phyloP scores from a whole-genome alignment of 2,329 filamentous ascomycete species.

The Aspergillus hortae region DNA sequence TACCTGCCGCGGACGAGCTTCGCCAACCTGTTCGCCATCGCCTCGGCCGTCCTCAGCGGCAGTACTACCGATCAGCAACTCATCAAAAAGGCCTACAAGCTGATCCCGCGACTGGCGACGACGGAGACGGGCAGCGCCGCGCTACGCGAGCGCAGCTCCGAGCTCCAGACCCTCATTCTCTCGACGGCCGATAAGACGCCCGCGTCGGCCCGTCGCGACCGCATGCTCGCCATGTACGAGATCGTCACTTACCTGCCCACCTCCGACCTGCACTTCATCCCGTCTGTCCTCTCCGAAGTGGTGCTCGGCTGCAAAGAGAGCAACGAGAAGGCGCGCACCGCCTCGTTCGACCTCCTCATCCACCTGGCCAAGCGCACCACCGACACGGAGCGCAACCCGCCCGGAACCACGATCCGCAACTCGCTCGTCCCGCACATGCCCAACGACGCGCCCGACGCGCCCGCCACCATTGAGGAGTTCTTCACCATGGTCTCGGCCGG shows the following conservation, averaged over 20 bases:
- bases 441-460: constrained; percentile 68
- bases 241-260: constrained; percentile 75
- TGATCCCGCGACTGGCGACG: constrained; percentile 84
- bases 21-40: constrained; percentile 78
- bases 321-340: constrained; percentile 87
- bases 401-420: constrained; percentile 75
- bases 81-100: constrained; percentile 98
- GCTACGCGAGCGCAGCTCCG: constrained; percentile 67
- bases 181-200: constrained; percentile 79
- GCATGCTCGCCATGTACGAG: constrained; percentile 75
- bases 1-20: constrained; percentile 90
- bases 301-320: constrained; percentile 97
- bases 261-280: constrained; percentile 85
- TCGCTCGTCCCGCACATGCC: constrained; percentile 85
- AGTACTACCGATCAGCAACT: constrained; percentile 70
- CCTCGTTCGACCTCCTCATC: constrained; percentile 86
- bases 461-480: constrained; percentile 86
- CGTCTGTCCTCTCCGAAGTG: constrained; percentile 84
- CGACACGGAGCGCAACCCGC: constrained; percentile 51
- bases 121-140: constrained; percentile 75
- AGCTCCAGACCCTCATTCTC: constrained; percentile 79
- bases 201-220: constrained; percentile 79
- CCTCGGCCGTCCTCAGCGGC: constrained; percentile 75
- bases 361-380: constrained; percentile 82
- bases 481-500: constrained; percentile 98